These are phyloP conservation scores for Cercospora nicotianae DNA, from an alignment of 2,329 filamentous ascomycete genomes.

Conservation along the genomic window DNA sequence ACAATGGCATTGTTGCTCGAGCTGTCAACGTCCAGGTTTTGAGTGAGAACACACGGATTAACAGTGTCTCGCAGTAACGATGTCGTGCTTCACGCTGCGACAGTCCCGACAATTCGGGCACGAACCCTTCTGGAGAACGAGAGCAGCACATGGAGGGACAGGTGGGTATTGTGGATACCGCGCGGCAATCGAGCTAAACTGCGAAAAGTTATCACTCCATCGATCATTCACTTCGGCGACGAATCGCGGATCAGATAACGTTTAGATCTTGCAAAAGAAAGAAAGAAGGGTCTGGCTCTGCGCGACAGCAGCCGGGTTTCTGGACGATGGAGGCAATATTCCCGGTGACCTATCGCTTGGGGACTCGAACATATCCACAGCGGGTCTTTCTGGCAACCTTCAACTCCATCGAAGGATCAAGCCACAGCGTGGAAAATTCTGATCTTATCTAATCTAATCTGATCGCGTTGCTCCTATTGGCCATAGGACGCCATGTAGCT, in stretches of 20 bases:
- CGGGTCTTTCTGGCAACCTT: not conserved
- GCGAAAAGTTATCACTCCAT: not conserved
- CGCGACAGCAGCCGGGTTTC: not conserved
- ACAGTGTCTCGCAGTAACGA: not conserved
- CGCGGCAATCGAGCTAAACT: not conserved
- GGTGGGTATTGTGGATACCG: not conserved
- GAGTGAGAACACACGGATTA: not conserved
- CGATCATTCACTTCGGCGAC: slow-evolving; percentile 6
- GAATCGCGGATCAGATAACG: slow-evolving; percentile 12
- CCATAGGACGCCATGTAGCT: not conserved
- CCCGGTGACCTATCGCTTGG: not conserved
- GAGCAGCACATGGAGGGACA: not conserved
- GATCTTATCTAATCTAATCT: slow-evolving; percentile 9
- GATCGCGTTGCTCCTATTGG: not conserved
- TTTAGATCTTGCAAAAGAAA: not conserved
- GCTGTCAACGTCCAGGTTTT: not conserved
- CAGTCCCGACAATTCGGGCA: not conserved
- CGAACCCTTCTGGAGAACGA: not conserved
- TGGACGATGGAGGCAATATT: not conserved
- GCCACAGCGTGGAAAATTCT: not conserved
- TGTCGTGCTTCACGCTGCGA: not conserved
- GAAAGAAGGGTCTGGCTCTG: not conserved
- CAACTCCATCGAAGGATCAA: slow-evolving; percentile 1
- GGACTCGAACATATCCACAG: not conserved
- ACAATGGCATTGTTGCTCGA: slow-evolving; percentile 1